A percentile compares a stretch with the other conserved stretches of the same genome.
These are phyloP conservation scores for Rossbeevera mucosa DNA, from an alignment of 768 basidiomycete genomes.

Conservation along the genomic window DNA sequence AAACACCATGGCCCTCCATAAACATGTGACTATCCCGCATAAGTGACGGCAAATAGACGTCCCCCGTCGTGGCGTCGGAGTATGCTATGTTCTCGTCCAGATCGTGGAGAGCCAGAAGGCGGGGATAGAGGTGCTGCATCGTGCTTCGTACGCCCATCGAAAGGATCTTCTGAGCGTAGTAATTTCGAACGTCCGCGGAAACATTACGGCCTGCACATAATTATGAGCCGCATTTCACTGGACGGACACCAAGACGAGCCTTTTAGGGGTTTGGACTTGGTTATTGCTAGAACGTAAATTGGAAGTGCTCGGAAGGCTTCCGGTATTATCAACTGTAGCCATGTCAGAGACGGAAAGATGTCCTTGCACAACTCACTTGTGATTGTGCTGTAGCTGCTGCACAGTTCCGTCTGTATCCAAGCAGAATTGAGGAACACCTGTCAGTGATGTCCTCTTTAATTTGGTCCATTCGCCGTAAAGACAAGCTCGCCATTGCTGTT, in stretches of 20 bases:
- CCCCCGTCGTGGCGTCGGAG: slow-evolving; percentile 55
- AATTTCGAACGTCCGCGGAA: slow-evolving; percentile 90
- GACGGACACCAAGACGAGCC: slow-evolving; percentile 40
- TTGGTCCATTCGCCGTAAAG: slow-evolving; percentile 55
- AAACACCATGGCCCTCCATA: slow-evolving; percentile 91
- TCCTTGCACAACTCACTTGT: slow-evolving; percentile 49
- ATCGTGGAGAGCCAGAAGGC: slow-evolving; percentile 83
- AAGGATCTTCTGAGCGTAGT: slow-evolving; percentile 71
- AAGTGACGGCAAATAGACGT: slow-evolving; percentile 62
- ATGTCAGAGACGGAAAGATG: slow-evolving; percentile 6
- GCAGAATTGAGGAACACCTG: slow-evolving; percentile 70
- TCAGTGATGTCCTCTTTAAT: slow-evolving; percentile 86
- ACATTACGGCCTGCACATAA: slow-evolving; percentile 66
- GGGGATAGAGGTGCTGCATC: slow-evolving; percentile 83
- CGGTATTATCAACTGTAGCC: slow-evolving; percentile 78
- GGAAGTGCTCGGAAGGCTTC: slow-evolving; percentile 89
- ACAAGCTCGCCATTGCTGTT: slow-evolving; percentile 65
- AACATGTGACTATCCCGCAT: slow-evolving; percentile 81
- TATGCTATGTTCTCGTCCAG: slow-evolving; percentile 67
- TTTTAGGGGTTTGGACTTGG: slow-evolving; percentile 93
- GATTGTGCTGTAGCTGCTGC: slow-evolving; percentile 70
- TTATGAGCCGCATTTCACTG: slow-evolving; percentile 3
- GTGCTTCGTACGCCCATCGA: slow-evolving; percentile 64
- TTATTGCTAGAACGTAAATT: slow-evolving; percentile 70
- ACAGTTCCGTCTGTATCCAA: slow-evolving; percentile 87